phyloP scores from a whole-genome alignment of 257 asterid genomes.

The Mentha longifolia region DNA sequence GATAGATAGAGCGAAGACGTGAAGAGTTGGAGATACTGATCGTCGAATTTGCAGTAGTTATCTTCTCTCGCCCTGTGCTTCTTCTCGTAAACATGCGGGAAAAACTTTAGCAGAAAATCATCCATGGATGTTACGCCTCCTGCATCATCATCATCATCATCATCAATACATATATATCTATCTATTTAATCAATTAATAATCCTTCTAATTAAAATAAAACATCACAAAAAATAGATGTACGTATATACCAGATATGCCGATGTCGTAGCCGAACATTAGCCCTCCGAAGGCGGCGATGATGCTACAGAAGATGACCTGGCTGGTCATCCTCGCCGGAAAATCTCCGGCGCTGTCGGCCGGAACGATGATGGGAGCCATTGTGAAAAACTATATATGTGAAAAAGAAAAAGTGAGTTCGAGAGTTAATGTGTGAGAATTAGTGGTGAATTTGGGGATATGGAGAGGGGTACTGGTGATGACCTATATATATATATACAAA shows the following conservation, averaged over 20 bases:
- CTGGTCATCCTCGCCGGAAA: conserved; percentile 48
- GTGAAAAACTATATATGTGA: no score
- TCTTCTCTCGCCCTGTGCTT: conserved; percentile 42
- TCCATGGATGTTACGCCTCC: conserved; percentile 71
- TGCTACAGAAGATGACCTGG: conserved; percentile 44
- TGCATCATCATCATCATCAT: conserved; percentile 29
- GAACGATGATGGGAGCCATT: no score
- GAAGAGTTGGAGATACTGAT: conserved; percentile 52
- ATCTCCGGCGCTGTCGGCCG: conserved; percentile 14
- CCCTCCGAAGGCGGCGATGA: conserved; percentile 63
- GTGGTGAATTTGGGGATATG: no score
- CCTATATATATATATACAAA: no score
- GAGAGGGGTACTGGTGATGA: no score
- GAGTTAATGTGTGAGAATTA: no score
- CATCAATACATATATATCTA: neutral
- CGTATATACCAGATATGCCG: conserved; percentile 50
- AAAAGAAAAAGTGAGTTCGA: no score
- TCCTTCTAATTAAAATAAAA: no score
- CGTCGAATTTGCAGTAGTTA: conserved; percentile 60
- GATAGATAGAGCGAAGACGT: conserved; percentile 65
- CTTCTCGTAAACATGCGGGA: conserved; percentile 46
- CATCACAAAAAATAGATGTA: no score
- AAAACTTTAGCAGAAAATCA: conserved; percentile 50
- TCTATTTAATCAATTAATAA: no score
- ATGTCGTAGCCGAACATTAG: conserved; percentile 61